These are phyloP conservation scores for Pistacia vera DNA, from an alignment of 345 rosid genomes.

Conservation along the genomic window DNA sequence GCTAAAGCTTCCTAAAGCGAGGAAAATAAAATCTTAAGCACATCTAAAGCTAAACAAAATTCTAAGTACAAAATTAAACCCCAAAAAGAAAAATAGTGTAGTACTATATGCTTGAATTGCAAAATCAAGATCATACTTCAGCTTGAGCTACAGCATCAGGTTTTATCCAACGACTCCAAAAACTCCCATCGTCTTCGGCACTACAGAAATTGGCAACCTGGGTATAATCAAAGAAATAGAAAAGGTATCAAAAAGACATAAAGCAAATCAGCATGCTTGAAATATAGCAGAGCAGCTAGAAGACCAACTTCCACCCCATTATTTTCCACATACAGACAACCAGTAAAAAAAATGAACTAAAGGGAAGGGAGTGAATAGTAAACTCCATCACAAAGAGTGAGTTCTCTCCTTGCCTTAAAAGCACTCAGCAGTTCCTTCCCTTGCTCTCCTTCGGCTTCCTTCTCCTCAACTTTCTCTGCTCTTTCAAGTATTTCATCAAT, in stretches of 20 bases:
- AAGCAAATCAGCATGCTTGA: not conserved
- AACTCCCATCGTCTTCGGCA: slow-evolving; percentile 94
- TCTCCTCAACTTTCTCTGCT: slow-evolving; percentile 97
- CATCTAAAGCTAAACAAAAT: not conserved
- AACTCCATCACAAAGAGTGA: not conserved
- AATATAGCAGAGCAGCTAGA: not conserved
- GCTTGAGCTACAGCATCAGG: slow-evolving; percentile 89
- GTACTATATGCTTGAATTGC: not conserved
- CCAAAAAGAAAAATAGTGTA: not conserved
- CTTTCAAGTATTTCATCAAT: slow-evolving; percentile 98
- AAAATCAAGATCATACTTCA: slow-evolving; percentile 54
- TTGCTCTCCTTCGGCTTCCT: slow-evolving; percentile 57
- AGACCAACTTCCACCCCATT: too few species aligned
- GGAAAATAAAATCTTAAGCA: slow-evolving; percentile 16
- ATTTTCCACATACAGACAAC: not conserved
- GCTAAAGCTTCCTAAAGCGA: slow-evolving; percentile 75
- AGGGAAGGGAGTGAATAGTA: not conserved
- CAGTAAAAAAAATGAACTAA: not conserved
- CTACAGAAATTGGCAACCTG: slow-evolving; percentile 94
- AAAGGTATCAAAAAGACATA: not conserved
- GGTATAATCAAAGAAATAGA: slow-evolving; percentile 25
- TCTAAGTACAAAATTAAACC: not conserved
- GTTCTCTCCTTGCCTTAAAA: slow-evolving; percentile 72
- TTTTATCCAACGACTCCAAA: slow-evolving; percentile 99
- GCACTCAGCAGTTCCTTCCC: slow-evolving; percentile 88